Evolutionary conservation across 2,329 filamentous ascomycete genomes (phyloP), one percentile per base, ranked within the genome.

Genomic region (Knoxdaviesia capensis): DNA sequence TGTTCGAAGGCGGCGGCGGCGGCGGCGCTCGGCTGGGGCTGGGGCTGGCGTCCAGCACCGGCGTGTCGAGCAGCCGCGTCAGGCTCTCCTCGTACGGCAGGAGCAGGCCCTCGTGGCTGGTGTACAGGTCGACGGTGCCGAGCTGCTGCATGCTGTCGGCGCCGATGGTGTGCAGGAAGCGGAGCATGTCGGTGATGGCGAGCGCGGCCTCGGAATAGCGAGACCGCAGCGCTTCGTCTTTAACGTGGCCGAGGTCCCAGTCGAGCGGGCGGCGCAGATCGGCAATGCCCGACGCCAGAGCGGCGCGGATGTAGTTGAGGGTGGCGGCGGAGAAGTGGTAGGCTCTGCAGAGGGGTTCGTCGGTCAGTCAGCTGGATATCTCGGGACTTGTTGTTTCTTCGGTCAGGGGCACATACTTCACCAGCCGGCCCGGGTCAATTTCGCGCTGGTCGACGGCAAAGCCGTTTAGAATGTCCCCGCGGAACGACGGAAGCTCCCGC

Each of bases 311-410:
- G 61, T 90, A 96, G 64, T 98, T 98, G 47, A 94, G 69, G 0
- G 90, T 98, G 6, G 86, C 84, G 3, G 90, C 84, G 1, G 88
- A 94, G 60, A 96, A 81, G 60, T 94, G 90, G 65, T 98, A 98
- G 4, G 90, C 90, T 47, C 80, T 77, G 43, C 34, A 9, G 28
- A 11, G 20, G 35, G 10, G 32, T 38, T 20, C 28, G 47, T 43
- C 40, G 46, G 41, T 49, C 5, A 43, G 38, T n/a, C 36, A 6
- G 8, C 30, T 1, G 1, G 11, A 34, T 28, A 38, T n/a, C 20
- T 29, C n/a, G 6, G 10, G 6, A 10, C 36, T 40, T 10, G 5
- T 10, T 8, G 3, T 28, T 37, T 7, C n/a, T 9, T 38, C 20
- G 28, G 32, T 10, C 8, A 28, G 7, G 6, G 6, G 6, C 30